Base-by-base conservation (phyloP, 306 rosid species). In the Vigna nakashimae region DNA sequence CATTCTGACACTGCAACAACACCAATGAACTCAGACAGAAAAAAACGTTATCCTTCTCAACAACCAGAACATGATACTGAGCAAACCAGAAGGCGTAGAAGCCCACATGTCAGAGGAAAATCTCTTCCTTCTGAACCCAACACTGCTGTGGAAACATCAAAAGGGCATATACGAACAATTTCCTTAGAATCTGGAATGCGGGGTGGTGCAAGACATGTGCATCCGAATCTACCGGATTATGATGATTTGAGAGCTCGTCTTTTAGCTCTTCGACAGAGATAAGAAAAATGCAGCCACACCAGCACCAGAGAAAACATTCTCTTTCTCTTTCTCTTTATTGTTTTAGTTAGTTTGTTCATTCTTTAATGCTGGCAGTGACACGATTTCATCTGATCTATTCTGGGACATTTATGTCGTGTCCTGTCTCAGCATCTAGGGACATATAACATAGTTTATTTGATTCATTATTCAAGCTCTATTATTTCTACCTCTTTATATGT, bases 171-270 rank as follows among this genome's bases (percentile, higher is more conserved):
- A 9, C 48, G 85, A 32, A 51, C 82, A 46, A 16, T 9, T 48
- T 87, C 91, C 64, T 74, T 85, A 1, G 75, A 75, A 28, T 48
- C 86, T 17, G 89, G 78, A 65, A 52, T 66, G 55, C 30, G 6
- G 36, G 36, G 46, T 53, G 66, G 62, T 8, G 79, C 74, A 11
- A 3, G 65, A 28, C 87, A 55, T 38, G 92, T 86, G 58, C 92
- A 89, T 75, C 92, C 96, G 2, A 91, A 83, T 75, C 87, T 89
- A 55, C 98, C 97, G 0, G 98, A 92, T 40, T 95, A 85, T 52
- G 98, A 95, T 46, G 90, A 92, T 18, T 76, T 95, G 46, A 86
- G 78, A 20, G 88, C 90, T 56, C 87, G 80, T 24, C 34, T 95
- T 49, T 83, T 83, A 40, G 84, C 96, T 73, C 87, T 90, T 7